Conservation (phyloP, 306 rosid genomes). For the Corylus americana region DNA sequence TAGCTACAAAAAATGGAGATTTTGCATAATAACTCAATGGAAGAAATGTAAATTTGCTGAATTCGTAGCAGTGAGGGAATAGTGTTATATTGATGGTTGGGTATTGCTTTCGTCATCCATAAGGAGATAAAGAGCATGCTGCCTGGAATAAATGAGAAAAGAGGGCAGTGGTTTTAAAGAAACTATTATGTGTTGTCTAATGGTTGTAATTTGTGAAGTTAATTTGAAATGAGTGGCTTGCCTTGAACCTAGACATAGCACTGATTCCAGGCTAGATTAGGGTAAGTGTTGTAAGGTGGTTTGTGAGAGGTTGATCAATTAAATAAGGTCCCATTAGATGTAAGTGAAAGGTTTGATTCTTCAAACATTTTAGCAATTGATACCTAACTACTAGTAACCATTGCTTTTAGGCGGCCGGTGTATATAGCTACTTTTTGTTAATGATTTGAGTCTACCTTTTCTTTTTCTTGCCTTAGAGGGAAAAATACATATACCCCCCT, state of each 20-base stretch:
- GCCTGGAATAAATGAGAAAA: background rate
- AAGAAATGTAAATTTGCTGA: background rate
- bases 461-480: too few relatives aligned
- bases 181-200: background rate
- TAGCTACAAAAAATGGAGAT: background rate
- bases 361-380: constrained; percentile 2
- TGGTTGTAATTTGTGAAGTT: background rate
- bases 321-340: too few relatives aligned
- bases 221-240: background rate
- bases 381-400: background rate
- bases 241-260: background rate
- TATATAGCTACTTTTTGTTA: too few relatives aligned
- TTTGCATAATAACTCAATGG: too few relatives aligned
- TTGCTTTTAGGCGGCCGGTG: background rate
- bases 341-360: background rate
- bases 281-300: background rate
- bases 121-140: background rate
- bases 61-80: background rate
- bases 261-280: background rate
- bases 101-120: background rate
- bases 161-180: background rate
- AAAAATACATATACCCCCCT: too few relatives aligned
- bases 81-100: background rate
- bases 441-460: too few relatives aligned
- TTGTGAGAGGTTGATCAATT: background rate